Evolutionary conservation across 2,329 filamentous ascomycete genomes (phyloP), one percentile per base, ranked within the genome.

Genomic region (Colletotrichum sp.): DNA sequence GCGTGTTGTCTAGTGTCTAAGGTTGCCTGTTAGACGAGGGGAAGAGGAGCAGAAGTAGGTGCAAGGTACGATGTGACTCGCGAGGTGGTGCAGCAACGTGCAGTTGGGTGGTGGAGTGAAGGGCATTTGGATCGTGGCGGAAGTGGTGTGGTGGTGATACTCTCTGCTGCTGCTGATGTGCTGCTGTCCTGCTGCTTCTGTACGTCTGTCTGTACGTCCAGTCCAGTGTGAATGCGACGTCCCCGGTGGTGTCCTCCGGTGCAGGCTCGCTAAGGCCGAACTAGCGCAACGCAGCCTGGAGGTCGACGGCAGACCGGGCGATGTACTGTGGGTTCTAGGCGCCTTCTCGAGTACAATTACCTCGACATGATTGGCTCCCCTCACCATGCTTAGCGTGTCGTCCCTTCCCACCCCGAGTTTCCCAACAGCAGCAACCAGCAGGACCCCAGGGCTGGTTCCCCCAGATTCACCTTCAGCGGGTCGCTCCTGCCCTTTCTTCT

Each of bases 401-500:
- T 73, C 39, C 22, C 30, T 32, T 52, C 44, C 65, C 64, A 64
- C 73, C 70, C 73, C 64, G 48, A 73, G 26, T 72, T 57, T 73
- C 73, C 70, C 64, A 75, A 75, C 70, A 28, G 15, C 68, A 72
- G 62, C 62, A 36, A 28, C 52, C 62, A 44, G 34, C 57, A 16
- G 60, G 24, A 75, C 52, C 72, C 72, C 68, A 52, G 60, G 68
- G 63, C 62, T 26, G 39, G 44, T 65, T 73, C 69, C 73, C 73
- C 73, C 74, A 74, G 70, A 76, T 76, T 76, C 63, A 36, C 64
- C 30, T 22, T 32, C 67, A 60, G 66, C 66, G 52, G 66, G 62
- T 64, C 62, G n/a, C 57, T 60, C 30, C 12, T 60, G 57, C 57
- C 26, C 57, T 60, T 32, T 30, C 32, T 32, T 36, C n/a, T 39